These are phyloP conservation scores for Psilocybe mexicana DNA, from an alignment of 1,284 basidiomycete species.

Conservation along the genomic window DNA sequence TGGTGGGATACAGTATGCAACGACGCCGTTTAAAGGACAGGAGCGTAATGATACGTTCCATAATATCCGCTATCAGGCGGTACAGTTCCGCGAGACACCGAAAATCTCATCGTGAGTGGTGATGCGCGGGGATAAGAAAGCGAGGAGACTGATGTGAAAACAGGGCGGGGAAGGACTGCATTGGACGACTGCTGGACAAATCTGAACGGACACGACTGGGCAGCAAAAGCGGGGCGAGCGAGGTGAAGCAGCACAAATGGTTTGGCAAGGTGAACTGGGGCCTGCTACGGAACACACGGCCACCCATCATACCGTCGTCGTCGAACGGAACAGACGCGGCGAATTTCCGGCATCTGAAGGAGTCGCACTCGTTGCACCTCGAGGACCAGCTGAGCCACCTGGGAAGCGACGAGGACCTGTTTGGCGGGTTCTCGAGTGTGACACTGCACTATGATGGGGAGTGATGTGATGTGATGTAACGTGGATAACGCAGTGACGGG, in stretches of 20 bases:
- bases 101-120: slow-evolving; percentile 79
- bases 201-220: slow-evolving; percentile 89
- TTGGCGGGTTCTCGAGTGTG: slow-evolving; percentile 85
- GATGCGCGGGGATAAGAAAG: slow-evolving; percentile 34
- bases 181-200: slow-evolving; percentile 91
- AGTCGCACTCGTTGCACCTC: slow-evolving; percentile 88
- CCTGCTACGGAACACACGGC: slow-evolving; percentile 87
- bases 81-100: slow-evolving; percentile 85
- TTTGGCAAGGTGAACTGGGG: slow-evolving; percentile 97
- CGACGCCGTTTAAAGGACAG: slow-evolving; percentile 97
- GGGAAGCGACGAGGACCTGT: slow-evolving; percentile 54
- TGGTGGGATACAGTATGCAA: slow-evolving; percentile 73
- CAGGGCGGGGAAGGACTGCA: slow-evolving; percentile 85
- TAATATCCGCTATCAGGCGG: slow-evolving; percentile 89
- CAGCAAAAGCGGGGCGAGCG: slow-evolving; percentile 91
- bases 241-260: slow-evolving; percentile 99
- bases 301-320: slow-evolving; percentile 86
- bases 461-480: neutral
- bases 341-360: slow-evolving; percentile 90
- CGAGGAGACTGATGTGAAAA: slow-evolving; percentile 25
- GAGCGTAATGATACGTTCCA: slow-evolving; percentile 95
- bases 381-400: slow-evolving; percentile 59
- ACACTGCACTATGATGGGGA: slow-evolving; percentile 86
- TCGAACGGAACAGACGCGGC: slow-evolving; percentile 85
- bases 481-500: no score